These are phyloP conservation scores for Scenedesmus sp. DNA, from an alignment of 163 green algal genomes.

Conservation along the genomic window DNA sequence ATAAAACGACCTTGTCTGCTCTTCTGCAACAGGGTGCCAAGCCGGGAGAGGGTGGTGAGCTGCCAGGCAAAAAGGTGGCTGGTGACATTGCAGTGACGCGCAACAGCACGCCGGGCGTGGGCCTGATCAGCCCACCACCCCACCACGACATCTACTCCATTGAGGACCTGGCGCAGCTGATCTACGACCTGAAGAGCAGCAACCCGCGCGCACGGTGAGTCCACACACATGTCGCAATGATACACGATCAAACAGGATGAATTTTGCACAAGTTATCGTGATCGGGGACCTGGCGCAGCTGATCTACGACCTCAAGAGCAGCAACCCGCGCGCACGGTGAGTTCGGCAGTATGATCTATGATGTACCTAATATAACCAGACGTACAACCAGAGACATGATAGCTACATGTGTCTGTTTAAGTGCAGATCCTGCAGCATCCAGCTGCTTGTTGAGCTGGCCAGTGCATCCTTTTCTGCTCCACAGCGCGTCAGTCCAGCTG, in stretches of 20 bases:
- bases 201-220: slow-evolving; percentile 84
- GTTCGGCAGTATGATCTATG: neutral
- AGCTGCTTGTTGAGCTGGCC: no score
- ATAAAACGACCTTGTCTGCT: neutral
- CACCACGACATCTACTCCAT: slow-evolving; percentile 99
- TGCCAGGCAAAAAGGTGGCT: slow-evolving; percentile 92
- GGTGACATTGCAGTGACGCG: slow-evolving; percentile 95
- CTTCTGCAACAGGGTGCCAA: slow-evolving; percentile 82
- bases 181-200: slow-evolving; percentile 96
- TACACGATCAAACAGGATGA: no score
- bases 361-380: no score
- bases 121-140: slow-evolving; percentile 94
- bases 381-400: no score
- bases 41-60: slow-evolving; percentile 93
- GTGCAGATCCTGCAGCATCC: no score
- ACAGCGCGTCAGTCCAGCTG: neutral
- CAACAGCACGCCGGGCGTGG: slow-evolving; percentile 90
- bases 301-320: slow-evolving; percentile 97
- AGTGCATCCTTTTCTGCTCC: no score
- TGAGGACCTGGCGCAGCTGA: slow-evolving; percentile 97
- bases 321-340: slow-evolving; percentile 85
- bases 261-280: no score
- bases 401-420: no score
- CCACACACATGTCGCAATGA: neutral
- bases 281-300: slow-evolving; percentile 98